Conservation (phyloP, 2,329 filamentous ascomycete genomes). For the Kalmusia sp. region DNA sequence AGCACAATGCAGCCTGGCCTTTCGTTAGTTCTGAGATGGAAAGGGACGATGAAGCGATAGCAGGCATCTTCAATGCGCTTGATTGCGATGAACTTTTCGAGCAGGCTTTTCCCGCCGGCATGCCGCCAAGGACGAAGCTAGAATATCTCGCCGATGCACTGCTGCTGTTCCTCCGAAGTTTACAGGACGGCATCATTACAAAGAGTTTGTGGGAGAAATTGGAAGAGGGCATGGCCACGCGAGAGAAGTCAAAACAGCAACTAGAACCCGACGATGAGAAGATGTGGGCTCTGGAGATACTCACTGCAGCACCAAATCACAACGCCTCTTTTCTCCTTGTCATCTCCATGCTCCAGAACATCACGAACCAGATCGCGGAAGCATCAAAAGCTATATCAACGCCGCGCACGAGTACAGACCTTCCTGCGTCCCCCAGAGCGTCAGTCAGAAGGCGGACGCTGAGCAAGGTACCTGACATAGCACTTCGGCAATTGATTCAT, state of each 20-base stretch:
- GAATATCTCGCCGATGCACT: conserved; percentile 78
- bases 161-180: conserved; percentile 73
- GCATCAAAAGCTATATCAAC: conserved; percentile 29
- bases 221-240: conserved; percentile 30
- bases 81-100: conserved; percentile 72
- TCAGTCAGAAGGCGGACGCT: conserved; percentile 46
- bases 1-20: conserved; percentile 63
- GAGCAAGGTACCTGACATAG: conserved; percentile 56
- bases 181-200: conserved; percentile 82
- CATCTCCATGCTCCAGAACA: conserved; percentile 73
- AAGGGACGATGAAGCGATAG: conserved; percentile 55
- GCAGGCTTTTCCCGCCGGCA: conserved; percentile 64
- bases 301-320: conserved; percentile 73
- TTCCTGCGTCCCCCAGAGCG: conserved; percentile 41
- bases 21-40: conserved; percentile 54
- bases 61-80: conserved; percentile 67
- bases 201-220: conserved; percentile 67
- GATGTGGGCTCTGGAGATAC: conserved; percentile 72
- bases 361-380: conserved; percentile 61
- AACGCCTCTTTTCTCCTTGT: conserved; percentile 91
- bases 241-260: conserved; percentile 53
- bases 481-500: conserved; percentile 67
- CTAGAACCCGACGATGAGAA: conserved; percentile 61
- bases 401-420: conserved; percentile 34
- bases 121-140: conserved; percentile 70